Conservation (phyloP, 225 moss, liverwort and hornwort genomes). For the Bryum argenteum region DNA sequence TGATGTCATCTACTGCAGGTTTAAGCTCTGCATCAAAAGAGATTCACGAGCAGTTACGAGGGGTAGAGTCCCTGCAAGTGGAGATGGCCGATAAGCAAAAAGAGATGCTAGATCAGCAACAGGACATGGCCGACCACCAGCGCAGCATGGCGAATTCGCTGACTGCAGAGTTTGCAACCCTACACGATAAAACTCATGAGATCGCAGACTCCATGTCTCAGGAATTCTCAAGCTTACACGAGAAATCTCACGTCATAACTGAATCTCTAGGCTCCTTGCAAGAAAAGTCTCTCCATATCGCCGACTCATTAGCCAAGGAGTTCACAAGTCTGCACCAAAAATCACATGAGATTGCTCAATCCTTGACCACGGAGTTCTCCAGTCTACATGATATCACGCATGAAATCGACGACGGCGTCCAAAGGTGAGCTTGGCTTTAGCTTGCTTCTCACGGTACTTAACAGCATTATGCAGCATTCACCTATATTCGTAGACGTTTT, state of each 20-base stretch:
- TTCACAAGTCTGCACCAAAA: slow-evolving; percentile 50
- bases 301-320: slow-evolving; percentile 43
- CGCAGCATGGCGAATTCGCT: slow-evolving; percentile 46
- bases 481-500: not conserved
- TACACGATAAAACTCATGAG: slow-evolving; percentile 53
- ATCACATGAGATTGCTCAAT: slow-evolving; percentile 49
- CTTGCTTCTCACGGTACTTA: not conserved
- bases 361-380: slow-evolving; percentile 51
- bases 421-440: slow-evolving; percentile 36
- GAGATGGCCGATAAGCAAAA: slow-evolving; percentile 49
- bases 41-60: slow-evolving; percentile 53
- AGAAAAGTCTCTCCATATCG: slow-evolving; percentile 42
- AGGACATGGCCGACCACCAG: slow-evolving; percentile 48
- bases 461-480: not conserved
- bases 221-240: slow-evolving; percentile 50
- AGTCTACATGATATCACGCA: slow-evolving; percentile 47
- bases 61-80: slow-evolving; percentile 47
- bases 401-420: slow-evolving; percentile 50
- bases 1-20: slow-evolving; percentile 29
- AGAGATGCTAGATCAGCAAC: slow-evolving; percentile 47
- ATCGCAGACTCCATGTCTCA: slow-evolving; percentile 45
- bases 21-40: slow-evolving; percentile 51
- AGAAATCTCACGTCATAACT: slow-evolving; percentile 49
- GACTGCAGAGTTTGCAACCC: slow-evolving; percentile 42
- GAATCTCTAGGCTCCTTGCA: slow-evolving; percentile 47